Base-by-base conservation (phyloP, 2,329 filamentous ascomycete species). In the Sclerotinia borealis region DNA sequence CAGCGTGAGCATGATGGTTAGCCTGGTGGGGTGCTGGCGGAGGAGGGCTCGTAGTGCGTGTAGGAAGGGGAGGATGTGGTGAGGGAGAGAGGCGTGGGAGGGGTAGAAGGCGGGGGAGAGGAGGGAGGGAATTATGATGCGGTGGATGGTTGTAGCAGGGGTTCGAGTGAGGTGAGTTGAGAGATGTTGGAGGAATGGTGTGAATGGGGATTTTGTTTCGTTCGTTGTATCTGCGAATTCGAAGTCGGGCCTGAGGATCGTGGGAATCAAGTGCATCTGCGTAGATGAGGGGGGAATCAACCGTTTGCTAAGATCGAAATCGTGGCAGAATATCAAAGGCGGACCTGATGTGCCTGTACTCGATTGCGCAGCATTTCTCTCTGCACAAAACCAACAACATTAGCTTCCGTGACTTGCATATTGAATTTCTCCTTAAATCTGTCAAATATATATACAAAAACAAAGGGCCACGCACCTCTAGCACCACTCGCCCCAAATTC, bases 31-130 rank as follows among this genome's bases (percentile, higher is more conserved):
- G 68, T 91, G 83, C 62, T 83, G 82, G 13, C 90, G 86, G 47
- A 97, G 80, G 3, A 99, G 79, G 4, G 87, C 86, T 55, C 91
- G 85, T 17, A 99, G 79, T 2, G 82, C 81, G 70, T 96, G 92
- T 4, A 98, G 77, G 73, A 98, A 96, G 66, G 87, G 87, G 36
- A 98, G 79, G 29, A 96, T 78, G 70, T 89, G 82, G 36, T 87
- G 79, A 0, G 93, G 92, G n/a, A 83, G 83, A 67, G 85, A 86
- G 51, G 86, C 81, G 31, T 84, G 80, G 2, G 89, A 81, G 29
- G 89, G 83, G 72, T 97, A 98, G 17, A 93, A 75, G 1, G 90
- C 88, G n/a, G 95, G 93, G 4, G 91, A 95, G 29, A 98, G 84
- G 11, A 98, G 81, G 61, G 84, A 88, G 0, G 95, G 93, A n/a